These are phyloP conservation scores for Alternaria conjuncta DNA, from an alignment of 2,329 filamentous ascomycete species.

Conservation along the genomic window DNA sequence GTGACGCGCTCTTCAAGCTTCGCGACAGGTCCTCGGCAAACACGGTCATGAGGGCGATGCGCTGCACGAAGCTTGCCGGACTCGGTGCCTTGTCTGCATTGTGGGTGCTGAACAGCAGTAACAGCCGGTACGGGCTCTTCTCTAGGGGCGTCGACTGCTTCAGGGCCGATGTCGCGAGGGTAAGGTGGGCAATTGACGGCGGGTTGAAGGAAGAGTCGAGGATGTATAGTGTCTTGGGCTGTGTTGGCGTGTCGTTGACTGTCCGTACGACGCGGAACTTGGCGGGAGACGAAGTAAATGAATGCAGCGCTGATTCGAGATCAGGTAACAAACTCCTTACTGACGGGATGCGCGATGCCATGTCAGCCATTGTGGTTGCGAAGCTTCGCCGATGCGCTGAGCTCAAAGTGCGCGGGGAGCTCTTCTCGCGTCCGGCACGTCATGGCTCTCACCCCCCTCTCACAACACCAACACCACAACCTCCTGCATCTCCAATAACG, in stretches of 20 bases:
- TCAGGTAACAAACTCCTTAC: constrained; percentile 40
- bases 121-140: constrained; percentile 53
- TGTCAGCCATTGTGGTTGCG: constrained; percentile 24
- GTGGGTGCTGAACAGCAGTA: constrained; percentile 67
- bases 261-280: constrained; percentile 47
- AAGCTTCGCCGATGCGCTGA: not conserved
- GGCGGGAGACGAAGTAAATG: constrained; percentile 41
- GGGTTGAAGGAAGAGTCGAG: constrained; percentile 73
- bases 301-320: constrained; percentile 39
- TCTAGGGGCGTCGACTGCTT: constrained; percentile 43
- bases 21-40: constrained; percentile 65
- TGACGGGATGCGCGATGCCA: constrained; percentile 37
- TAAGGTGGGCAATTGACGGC: constrained; percentile 65
- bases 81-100: constrained; percentile 71
- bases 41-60: constrained; percentile 73
- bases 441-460: not conserved
- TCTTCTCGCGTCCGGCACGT: not conserved
- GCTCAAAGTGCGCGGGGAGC: not conserved
- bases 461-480: not conserved
- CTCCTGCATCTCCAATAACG: not conserved
- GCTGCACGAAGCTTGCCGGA: constrained; percentile 70
- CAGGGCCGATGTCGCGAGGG: constrained; percentile 62
- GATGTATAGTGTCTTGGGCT: constrained; percentile 61
- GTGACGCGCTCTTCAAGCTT: constrained; percentile 14
- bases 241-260: constrained; percentile 38